phyloP scores from a whole-genome alignment of 1,284 basidiomycete genomes.

The Cryptococcus floricola region DNA sequence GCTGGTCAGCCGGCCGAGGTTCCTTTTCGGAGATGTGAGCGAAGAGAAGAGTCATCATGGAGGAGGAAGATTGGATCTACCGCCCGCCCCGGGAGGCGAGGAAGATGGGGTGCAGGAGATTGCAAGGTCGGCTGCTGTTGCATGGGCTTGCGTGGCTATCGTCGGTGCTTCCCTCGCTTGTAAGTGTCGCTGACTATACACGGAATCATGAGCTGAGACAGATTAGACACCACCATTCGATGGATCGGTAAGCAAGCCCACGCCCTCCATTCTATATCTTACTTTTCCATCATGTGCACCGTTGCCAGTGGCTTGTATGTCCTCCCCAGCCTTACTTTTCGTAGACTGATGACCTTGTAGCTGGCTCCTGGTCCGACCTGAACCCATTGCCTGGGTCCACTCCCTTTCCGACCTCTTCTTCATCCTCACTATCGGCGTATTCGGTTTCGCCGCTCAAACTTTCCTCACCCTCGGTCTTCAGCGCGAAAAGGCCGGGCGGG shows the following conservation, averaged over 20 bases:
- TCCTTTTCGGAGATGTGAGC: constrained; percentile 49
- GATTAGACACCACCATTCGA: constrained; percentile 61
- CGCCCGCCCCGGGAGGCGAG: constrained; percentile 13
- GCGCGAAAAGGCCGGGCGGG: constrained; percentile 46
- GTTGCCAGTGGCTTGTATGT: constrained; percentile 55
- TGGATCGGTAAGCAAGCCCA: constrained; percentile 70
- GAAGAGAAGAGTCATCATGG: constrained; percentile 21
- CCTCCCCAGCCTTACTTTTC: neutral
- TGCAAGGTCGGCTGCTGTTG: constrained; percentile 10
- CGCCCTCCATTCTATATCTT: constrained; percentile 66
- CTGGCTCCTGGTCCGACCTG: constrained; percentile 6
- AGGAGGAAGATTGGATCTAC: constrained; percentile 11
- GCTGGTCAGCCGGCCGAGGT: constrained; percentile 65
- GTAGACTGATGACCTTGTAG: constrained; percentile 22
- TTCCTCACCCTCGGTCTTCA: constrained; percentile 47
- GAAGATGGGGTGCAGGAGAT: constrained; percentile 13
- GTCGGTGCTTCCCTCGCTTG: constrained; percentile 39
- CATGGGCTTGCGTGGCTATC: constrained; percentile 40
- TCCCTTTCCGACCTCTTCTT: constrained; percentile 18
- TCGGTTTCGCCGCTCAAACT: constrained; percentile 61
- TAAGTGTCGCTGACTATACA: constrained; percentile 21
- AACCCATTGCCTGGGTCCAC: constrained; percentile 4
- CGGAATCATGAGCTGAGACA: neutral
- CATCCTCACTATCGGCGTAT: constrained; percentile 52
- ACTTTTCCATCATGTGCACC: constrained; percentile 63